Evolutionary conservation across 345 rosid genomes (phyloP).

Genomic region (Theobroma cacao): DNA sequence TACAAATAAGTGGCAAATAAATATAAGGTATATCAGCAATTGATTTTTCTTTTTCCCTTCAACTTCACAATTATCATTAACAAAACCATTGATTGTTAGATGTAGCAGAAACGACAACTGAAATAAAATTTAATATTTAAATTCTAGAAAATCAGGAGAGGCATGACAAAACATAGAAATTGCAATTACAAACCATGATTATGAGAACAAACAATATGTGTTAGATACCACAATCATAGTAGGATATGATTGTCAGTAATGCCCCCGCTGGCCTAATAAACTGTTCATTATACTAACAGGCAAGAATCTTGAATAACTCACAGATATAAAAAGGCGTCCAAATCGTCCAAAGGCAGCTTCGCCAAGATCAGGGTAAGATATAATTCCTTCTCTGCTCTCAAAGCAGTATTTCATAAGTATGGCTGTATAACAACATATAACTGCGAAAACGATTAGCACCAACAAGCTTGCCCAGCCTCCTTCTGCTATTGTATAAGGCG

Average conservation of each 20-base stretch:
- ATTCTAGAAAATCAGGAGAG: background rate
- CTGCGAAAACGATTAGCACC: conserved; percentile 52
- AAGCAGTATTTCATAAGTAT: conserved; percentile 78
- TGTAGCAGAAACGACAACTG: background rate
- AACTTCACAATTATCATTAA: background rate
- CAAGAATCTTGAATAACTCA: conserved; percentile 33
- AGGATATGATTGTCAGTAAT: background rate
- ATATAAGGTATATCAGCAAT: background rate
- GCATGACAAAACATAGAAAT: background rate
- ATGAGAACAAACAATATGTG: background rate
- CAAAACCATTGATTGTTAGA: background rate
- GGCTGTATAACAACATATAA: conserved; percentile 82
- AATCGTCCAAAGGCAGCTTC: conserved; percentile 93
- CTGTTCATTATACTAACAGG: background rate
- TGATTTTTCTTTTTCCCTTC: background rate
- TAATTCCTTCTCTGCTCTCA: conserved; percentile 68
- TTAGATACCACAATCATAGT: background rate
- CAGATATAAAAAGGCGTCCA: conserved; percentile 78
- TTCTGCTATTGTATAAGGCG: conserved; percentile 71
- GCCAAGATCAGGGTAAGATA: conserved; percentile 86
- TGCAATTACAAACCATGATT: background rate
- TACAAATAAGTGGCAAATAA: background rate
- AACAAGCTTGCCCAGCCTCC: conserved; percentile 81
- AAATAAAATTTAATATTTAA: background rate
- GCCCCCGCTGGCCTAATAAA: background rate